Base-by-base conservation (phyloP, 2,329 filamentous ascomycete species). In the Pseudogymnoascus sp. region DNA sequence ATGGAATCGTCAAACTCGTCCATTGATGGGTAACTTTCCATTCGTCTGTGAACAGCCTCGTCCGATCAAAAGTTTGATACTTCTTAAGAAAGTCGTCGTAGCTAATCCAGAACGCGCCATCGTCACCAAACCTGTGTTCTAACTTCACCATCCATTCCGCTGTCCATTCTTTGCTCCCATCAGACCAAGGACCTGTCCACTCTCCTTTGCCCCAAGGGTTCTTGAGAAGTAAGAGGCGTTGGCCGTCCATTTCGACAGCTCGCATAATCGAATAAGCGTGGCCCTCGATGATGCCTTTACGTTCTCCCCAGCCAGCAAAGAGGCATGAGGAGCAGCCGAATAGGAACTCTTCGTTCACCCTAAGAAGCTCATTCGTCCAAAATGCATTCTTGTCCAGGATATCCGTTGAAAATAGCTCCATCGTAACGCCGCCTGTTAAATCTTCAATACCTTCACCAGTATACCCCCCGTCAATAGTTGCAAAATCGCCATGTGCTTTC, bases 361-460 rank as follows among this genome's bases (percentile, higher is more conserved):
- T 86, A 75, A 87, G 84, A 23, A 96, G 81, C 43, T 62, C 39
- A 39, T 93, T 86, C 1, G 82, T 84, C 92, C 92, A 96, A 73
- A 96, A 96, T 21, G 85, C 83, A 61, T 96, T 87, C 65, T 89
- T 88, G 71, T 95, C 87, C 3, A 92, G 80, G 37, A 92, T 90
- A 69, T 91, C 88, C 0, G 85, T 84, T 1, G 85, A 84, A 51
- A 88, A 82, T 10, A 92, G 75, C 71, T 89, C 85, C 0, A 85
- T 87, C 0, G 87, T 90, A 11, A 91, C 86, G 25, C 88, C 88
- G 1, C 88, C 88, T 13, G 82, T 85, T 10, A 88, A 77, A 73
- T 89, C 82, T 69, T 82, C 83, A 1, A 85, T 70, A 2, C 79
- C 83, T 70, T 85, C 83, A 4, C 83, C 71, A n/a, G 69, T 70